Conservation (phyloP, 352 stramenopile species). For the Saprolegnia diclina region DNA sequence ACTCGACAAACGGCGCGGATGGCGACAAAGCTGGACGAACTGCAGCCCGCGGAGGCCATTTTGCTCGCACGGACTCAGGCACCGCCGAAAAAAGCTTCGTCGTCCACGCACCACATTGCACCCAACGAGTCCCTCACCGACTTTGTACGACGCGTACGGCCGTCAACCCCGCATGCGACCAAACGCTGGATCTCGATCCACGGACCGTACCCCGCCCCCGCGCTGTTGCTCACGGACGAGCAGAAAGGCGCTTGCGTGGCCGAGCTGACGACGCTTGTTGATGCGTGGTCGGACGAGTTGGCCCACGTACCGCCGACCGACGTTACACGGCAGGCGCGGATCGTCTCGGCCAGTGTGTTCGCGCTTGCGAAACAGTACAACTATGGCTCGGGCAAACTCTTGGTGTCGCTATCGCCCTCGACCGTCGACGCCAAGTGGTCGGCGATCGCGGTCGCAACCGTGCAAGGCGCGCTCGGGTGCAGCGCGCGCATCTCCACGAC, state of each 20-base stretch:
- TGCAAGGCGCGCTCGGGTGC: conserved; percentile 20
- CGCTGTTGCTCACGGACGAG: not conserved
- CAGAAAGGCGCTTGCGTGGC: not conserved
- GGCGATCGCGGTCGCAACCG: conserved; percentile 5
- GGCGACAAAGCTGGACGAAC: conserved; percentile 11
- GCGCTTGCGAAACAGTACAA: conserved; percentile 27
- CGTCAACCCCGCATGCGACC: not conserved
- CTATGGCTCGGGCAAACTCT: conserved; percentile 26
- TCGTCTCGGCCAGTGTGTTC: conserved; percentile 24
- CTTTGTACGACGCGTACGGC: not conserved
- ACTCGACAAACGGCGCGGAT: not conserved
- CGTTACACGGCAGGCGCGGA: not conserved
- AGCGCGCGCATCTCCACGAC: conserved; percentile 18
- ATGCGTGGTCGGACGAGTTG: conserved; percentile 1
- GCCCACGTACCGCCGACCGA: not conserved
- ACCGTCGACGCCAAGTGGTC: conserved; percentile 13
- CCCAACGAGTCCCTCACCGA: not conserved
- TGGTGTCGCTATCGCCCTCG: not conserved
- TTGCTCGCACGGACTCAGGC: not conserved
- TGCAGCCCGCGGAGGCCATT: conserved; percentile 9
- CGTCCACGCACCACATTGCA: not conserved
- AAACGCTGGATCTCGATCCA: conserved; percentile 14
- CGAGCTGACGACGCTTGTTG: not conserved
- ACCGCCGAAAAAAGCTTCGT: not conserved
- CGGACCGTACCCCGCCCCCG: not conserved